Evolutionary conservation across 2,329 filamentous ascomycete genomes (phyloP).

Genomic region (Colletotrichum coccodes): DNA sequence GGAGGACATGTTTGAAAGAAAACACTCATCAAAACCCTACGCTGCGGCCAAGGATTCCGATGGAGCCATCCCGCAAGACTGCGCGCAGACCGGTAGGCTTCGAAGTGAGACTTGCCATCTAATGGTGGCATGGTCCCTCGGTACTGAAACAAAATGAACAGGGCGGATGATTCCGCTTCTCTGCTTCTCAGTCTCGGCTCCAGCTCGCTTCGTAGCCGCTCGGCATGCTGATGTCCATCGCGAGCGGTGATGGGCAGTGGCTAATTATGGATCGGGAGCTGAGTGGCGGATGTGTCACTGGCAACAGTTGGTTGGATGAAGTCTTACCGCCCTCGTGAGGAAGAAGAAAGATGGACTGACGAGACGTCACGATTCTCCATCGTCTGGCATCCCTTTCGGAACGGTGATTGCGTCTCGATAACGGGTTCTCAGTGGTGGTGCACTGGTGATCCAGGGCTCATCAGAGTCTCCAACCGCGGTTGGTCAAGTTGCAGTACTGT

Average conservation of each 20-base stretch:
- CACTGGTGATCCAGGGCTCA: neutral
- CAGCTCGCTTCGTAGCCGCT: neutral
- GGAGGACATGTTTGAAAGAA: too few relatives aligned
- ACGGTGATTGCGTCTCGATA: neutral
- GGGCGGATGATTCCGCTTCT: neutral
- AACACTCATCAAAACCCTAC: neutral
- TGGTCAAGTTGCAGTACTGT: too few relatives aligned
- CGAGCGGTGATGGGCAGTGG: neutral
- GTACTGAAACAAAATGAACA: neutral
- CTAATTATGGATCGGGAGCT: neutral
- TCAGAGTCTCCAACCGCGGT: too few relatives aligned
- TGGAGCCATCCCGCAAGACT: too few relatives aligned
- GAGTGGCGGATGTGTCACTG: neutral
- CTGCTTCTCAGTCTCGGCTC: neutral
- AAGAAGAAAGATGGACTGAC: neutral
- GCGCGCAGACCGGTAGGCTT: neutral
- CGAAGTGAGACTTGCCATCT: neutral
- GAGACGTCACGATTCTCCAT: neutral
- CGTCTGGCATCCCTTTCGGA: neutral
- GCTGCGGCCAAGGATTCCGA: neutral
- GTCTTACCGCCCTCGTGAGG: neutral
- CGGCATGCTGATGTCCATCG: neutral
- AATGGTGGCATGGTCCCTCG: neutral
- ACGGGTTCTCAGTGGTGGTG: neutral
- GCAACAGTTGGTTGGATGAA: neutral